A percentile compares a stretch with the other conserved stretches of the same genome.
phyloP scores from a whole-genome alignment of 441 rosid genomes.

The Bocquillonia castaneifolia region DNA sequence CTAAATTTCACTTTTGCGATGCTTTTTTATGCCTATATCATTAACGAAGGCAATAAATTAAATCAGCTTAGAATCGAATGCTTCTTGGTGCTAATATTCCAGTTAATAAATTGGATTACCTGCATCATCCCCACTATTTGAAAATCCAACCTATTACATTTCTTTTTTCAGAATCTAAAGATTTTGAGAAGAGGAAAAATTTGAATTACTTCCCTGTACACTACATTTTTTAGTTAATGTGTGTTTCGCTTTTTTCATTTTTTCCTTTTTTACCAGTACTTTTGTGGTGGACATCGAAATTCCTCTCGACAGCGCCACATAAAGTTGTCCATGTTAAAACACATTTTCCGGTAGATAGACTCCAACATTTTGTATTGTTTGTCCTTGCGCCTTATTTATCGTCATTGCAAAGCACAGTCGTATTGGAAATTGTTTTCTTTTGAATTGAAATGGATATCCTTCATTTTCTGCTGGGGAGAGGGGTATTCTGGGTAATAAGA shows the following conservation, averaged over 20 bases:
- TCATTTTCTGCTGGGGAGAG: neutral
- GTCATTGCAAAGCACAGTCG: neutral
- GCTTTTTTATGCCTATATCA: no score
- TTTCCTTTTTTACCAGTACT: neutral
- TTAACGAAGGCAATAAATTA: no score
- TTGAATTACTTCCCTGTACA: no score
- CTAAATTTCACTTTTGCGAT: neutral
- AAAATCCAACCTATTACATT: no score
- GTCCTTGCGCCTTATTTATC: neutral
- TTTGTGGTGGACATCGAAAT: neutral
- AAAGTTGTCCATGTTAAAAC: neutral
- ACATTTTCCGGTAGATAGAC: neutral
- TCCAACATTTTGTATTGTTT: neutral
- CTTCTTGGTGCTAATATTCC: no score
- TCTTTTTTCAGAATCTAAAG: no score
- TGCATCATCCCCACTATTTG: no score
- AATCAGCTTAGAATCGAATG: no score
- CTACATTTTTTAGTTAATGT: neutral
- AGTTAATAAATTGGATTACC: no score
- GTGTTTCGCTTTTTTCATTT: no score
- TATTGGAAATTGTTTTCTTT: neutral
- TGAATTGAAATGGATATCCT: neutral
- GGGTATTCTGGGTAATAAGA: neutral
- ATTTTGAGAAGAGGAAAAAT: no score
- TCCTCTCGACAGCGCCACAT: neutral